phyloP scores from a whole-genome alignment of 2,329 filamentous ascomycete species.

The Colletotrichum sp. region DNA sequence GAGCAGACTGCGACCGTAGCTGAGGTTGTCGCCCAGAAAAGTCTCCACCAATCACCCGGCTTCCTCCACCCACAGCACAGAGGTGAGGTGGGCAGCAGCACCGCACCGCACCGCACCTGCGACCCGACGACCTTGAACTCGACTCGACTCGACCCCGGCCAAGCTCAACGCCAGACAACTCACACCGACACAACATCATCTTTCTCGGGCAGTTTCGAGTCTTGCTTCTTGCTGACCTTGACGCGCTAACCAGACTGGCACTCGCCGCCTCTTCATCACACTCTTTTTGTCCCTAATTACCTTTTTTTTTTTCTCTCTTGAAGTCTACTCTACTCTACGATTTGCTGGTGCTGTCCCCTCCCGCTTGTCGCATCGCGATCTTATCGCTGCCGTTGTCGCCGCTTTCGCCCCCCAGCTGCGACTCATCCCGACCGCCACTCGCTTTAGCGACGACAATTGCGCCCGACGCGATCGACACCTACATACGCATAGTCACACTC shows the following conservation, averaged over 20 bases:
- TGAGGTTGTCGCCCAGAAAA: neutral
- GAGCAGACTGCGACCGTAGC: neutral
- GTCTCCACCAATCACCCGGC: neutral
- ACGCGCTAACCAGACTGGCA: slow-evolving; percentile 15
- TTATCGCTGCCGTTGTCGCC: neutral
- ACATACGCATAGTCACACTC: slow-evolving; percentile 4
- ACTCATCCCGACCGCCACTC: slow-evolving; percentile 3
- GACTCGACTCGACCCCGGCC: slow-evolving; percentile 2
- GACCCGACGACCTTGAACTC: neutral
- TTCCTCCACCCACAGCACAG: neutral
- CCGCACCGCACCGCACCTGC: neutral
- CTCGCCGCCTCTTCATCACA: slow-evolving; percentile 11
- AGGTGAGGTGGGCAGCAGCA: neutral
- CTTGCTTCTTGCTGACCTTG: neutral
- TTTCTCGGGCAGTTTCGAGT: slow-evolving; percentile 7
- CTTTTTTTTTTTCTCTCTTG: neutral
- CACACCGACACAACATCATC: slow-evolving; percentile 17
- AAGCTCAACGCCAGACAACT: slow-evolving; percentile 19
- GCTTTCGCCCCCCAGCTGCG: neutral
- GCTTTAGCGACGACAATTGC: neutral
- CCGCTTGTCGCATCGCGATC: neutral
- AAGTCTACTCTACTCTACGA: neutral
- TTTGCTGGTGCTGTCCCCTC: neutral
- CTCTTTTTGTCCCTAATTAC: slow-evolving; percentile 11
- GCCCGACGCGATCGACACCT: neutral